Percentiles rank a stretch among this genome's conserved stretches.
These are phyloP conservation scores for Lodderomyces margitis DNA, from an alignment of 1,139 yeast species.

Conservation along the genomic window DNA sequence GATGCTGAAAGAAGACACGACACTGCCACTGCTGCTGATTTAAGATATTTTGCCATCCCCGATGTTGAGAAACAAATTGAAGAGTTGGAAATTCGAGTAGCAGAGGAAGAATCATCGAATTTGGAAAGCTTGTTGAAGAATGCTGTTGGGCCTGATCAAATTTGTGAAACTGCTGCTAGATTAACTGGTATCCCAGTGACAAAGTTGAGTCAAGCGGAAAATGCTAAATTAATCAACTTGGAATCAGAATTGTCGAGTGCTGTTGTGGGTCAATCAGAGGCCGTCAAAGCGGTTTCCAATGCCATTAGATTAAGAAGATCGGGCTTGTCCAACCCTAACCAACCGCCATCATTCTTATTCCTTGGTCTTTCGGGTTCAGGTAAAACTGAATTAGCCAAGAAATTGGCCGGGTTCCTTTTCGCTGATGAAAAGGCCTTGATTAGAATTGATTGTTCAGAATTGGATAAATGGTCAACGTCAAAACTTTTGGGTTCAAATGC, in stretches of 20 bases:
- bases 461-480: constrained; percentile 94
- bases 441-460: constrained; percentile 95
- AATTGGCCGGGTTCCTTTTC: constrained; percentile 91
- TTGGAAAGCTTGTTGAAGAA: constrained; percentile 72
- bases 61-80: constrained; percentile 77
- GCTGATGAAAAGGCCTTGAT: constrained; percentile 96
- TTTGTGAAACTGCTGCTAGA: constrained; percentile 96
- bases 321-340: constrained; percentile 94
- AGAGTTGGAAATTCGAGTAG: constrained; percentile 70
- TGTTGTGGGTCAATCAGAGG: constrained; percentile 96
- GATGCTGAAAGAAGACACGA: constrained; percentile 98
- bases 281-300: constrained; percentile 93
- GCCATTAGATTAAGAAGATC: constrained; percentile 92
- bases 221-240: constrained; percentile 89
- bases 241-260: constrained; percentile 77
- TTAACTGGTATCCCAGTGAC: constrained; percentile 98
- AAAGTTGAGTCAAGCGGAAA: constrained; percentile 93
- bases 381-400: constrained; percentile 96
- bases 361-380: constrained; percentile 97
- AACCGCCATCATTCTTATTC: constrained; percentile 94
- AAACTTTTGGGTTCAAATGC: constrained; percentile 97
- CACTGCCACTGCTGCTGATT: constrained; percentile 91
- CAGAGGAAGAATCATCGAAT: constrained; percentile 67
- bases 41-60: constrained; percentile 95
- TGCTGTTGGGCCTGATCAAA: constrained; percentile 89